phyloP scores from a whole-genome alignment of 1,139 yeast genomes.

The Arxiozyma bovina region DNA sequence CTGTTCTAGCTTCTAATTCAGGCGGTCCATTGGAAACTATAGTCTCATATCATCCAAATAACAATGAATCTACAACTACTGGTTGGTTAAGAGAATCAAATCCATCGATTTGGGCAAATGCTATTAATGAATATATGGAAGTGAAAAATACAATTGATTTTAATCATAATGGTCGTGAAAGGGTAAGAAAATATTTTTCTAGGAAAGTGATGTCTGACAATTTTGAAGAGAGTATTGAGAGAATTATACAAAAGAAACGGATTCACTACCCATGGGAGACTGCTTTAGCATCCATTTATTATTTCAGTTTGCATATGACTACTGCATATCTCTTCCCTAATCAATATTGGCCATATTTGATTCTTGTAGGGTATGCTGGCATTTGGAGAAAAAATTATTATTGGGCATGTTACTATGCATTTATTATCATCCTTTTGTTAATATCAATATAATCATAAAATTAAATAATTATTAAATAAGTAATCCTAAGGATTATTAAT shows the following conservation, averaged over 20 bases:
- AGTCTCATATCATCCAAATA: slow-evolving; percentile 33
- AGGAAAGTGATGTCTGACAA: slow-evolving; percentile 52
- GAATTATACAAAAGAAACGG: slow-evolving; percentile 20
- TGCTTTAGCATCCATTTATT: slow-evolving; percentile 10
- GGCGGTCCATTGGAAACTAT: slow-evolving; percentile 94
- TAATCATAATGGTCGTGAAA: slow-evolving; percentile 43
- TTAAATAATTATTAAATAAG: neutral
- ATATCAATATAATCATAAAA: neutral
- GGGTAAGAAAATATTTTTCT: slow-evolving; percentile 50
- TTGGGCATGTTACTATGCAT: slow-evolving; percentile 10
- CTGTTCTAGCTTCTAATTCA: slow-evolving; percentile 75
- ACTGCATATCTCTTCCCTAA: slow-evolving; percentile 15
- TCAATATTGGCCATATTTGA: slow-evolving; percentile 14
- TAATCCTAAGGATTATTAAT: neutral
- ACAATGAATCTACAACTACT: slow-evolving; percentile 45
- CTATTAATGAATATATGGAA: slow-evolving; percentile 39
- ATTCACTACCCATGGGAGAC: slow-evolving; percentile 15
- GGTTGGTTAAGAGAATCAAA: slow-evolving; percentile 66
- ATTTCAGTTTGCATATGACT: slow-evolving; percentile 13
- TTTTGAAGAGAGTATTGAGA: slow-evolving; percentile 37
- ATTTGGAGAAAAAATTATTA: slow-evolving; percentile 8
- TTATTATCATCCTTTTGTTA: slow-evolving; percentile 5
- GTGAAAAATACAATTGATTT: slow-evolving; percentile 33
- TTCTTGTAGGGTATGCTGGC: slow-evolving; percentile 14
- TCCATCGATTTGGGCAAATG: slow-evolving; percentile 53